Conservation (phyloP, 2,329 filamentous ascomycete species). For the Aspergillus unguis region DNA sequence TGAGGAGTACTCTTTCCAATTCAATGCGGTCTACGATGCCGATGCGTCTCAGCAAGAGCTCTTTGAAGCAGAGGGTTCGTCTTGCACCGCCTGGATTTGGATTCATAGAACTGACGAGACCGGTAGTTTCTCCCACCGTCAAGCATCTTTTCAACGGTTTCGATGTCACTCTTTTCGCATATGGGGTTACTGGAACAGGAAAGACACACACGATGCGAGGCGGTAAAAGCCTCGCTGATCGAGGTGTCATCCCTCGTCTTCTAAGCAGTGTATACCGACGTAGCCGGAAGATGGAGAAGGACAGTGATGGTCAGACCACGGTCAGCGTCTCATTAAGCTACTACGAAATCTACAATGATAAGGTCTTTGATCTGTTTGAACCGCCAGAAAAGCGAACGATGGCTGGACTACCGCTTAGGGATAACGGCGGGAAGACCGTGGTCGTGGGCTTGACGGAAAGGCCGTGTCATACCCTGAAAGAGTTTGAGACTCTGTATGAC, state of each 20-base stretch:
- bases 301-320: slow-evolving; percentile 65
- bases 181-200: slow-evolving; percentile 87
- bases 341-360: slow-evolving; percentile 97
- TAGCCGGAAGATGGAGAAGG: slow-evolving; percentile 80
- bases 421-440: slow-evolving; percentile 81
- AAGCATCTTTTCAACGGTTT: slow-evolving; percentile 84
- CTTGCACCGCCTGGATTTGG: neutral
- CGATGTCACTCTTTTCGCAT: slow-evolving; percentile 86
- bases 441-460: slow-evolving; percentile 83
- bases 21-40: slow-evolving; percentile 88
- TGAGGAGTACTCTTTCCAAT: slow-evolving; percentile 90
- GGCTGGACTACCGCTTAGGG: slow-evolving; percentile 74
- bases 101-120: slow-evolving; percentile 15
- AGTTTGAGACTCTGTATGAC: slow-evolving; percentile 86
- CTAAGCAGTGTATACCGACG: slow-evolving; percentile 82
- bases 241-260: slow-evolving; percentile 82
- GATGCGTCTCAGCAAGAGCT: slow-evolving; percentile 77
- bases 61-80: slow-evolving; percentile 81
- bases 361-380: slow-evolving; percentile 87
- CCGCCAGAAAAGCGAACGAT: slow-evolving; percentile 80
- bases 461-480: slow-evolving; percentile 76
- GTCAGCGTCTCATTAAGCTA: slow-evolving; percentile 80
- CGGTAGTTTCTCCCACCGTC: slow-evolving; percentile 77
- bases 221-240: slow-evolving; percentile 77
- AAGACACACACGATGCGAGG: slow-evolving; percentile 97